These are phyloP conservation scores for Orbilia blumenaviensis DNA, from an alignment of 2,329 filamentous ascomycete genomes.

Conservation along the genomic window DNA sequence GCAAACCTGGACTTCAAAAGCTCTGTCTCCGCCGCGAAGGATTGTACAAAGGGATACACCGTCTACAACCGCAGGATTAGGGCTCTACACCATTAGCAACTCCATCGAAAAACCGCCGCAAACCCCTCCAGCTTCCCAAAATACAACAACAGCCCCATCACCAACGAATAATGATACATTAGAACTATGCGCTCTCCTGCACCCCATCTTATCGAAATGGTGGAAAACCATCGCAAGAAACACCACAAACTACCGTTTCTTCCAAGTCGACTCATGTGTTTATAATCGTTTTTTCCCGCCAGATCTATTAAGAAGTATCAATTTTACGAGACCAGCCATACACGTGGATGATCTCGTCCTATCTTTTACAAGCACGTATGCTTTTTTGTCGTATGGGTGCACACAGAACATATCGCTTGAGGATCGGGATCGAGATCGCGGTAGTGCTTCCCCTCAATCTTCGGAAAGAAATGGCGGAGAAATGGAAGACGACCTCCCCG, in stretches of 20 bases:
- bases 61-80: not conserved
- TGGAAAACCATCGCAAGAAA: constrained; percentile 52
- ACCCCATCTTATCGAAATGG: constrained; percentile 47
- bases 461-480: not conserved
- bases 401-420: constrained; percentile 41
- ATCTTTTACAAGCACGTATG: constrained; percentile 46
- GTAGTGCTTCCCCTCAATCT: not conserved
- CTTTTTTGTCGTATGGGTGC: constrained; percentile 43
- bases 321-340: constrained; percentile 38
- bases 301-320: constrained; percentile 37
- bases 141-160: too few species aligned
- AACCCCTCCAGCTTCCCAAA: not conserved
- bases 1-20: constrained; percentile 51
- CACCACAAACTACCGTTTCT: constrained; percentile 45
- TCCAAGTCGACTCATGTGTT: constrained; percentile 48
- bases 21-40: constrained; percentile 26
- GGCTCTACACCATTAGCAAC: constrained; percentile 32
- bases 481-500: constrained; percentile 1
- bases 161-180: too few species aligned
- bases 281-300: constrained; percentile 51
- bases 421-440: constrained; percentile 12
- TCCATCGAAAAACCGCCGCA: constrained; percentile 20
- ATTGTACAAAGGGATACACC: not conserved
- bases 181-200: constrained; percentile 39
- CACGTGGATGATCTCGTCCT: constrained; percentile 46